These are phyloP conservation scores for Begonia loranthoides DNA, from an alignment of 306 rosid genomes.

Conservation along the genomic window DNA sequence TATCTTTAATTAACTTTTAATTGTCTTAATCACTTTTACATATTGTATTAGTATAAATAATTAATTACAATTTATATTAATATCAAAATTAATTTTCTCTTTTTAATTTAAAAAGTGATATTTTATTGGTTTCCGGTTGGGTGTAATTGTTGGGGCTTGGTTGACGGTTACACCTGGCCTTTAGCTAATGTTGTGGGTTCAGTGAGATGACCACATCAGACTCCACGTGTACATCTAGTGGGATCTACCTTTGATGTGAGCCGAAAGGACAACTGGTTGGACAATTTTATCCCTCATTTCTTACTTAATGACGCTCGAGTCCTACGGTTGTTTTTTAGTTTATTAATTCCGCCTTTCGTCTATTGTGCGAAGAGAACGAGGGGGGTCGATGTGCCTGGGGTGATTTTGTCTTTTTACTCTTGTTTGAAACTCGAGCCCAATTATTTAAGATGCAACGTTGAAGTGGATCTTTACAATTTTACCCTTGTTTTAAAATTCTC, in stretches of 20 bases:
- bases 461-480: background rate
- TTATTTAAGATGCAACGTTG: background rate
- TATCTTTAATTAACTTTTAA: background rate
- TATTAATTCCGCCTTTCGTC: too few relatives aligned
- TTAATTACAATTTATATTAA: too few relatives aligned
- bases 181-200: slow-evolving; percentile 3
- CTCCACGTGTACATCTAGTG: slow-evolving; percentile 16
- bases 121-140: background rate
- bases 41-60: too few relatives aligned
- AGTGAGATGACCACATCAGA: slow-evolving; percentile 15
- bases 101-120: too few relatives aligned
- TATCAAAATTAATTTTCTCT: too few relatives aligned
- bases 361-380: too few relatives aligned
- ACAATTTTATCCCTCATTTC: slow-evolving; percentile 4
- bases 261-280: background rate
- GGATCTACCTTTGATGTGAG: background rate
- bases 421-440: slow-evolving; percentile 7
- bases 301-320: slow-evolving; percentile 5
- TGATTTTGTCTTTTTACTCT: slow-evolving; percentile 25
- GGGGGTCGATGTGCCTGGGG: slow-evolving; percentile 11
- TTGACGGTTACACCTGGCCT: slow-evolving; percentile 35
- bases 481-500: background rate
- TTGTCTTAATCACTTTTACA: background rate
- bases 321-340: slow-evolving; percentile 9
- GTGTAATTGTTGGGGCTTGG: slow-evolving; percentile 23